Percentiles rank a stretch among this genome's conserved stretches.
Conservation (phyloP, 768 basidiomycete species). For the Galerina sulciceps region DNA sequence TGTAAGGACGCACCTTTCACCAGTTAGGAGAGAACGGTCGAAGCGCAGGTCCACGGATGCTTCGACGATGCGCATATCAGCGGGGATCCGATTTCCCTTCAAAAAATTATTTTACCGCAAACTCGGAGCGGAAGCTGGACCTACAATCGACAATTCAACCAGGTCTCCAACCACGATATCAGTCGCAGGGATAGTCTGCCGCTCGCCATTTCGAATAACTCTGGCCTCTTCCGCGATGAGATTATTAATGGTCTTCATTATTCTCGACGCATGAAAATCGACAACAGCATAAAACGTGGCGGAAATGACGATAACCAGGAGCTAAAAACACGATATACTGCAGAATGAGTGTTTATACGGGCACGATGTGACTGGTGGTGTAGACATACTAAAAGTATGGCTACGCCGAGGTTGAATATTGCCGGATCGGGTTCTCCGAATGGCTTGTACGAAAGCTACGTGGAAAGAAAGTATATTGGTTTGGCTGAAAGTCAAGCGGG, state of each 20-base stretch:
- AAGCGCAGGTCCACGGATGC: conserved; percentile 55
- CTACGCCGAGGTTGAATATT: conserved; percentile 54
- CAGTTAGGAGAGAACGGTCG: conserved; percentile 59
- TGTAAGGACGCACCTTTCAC: conserved; percentile 38
- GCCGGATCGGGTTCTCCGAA: conserved; percentile 45
- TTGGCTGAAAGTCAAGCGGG: neutral
- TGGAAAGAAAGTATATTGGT: conserved; percentile 4
- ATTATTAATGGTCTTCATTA: conserved; percentile 60
- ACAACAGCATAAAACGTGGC: conserved; percentile 53
- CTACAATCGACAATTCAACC: conserved; percentile 39
- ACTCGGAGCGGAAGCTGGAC: neutral
- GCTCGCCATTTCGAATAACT: conserved; percentile 53
- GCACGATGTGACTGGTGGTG: conserved; percentile 19
- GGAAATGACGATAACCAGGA: conserved; percentile 45
- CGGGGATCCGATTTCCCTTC: conserved; percentile 62
- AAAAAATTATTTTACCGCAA: conserved; percentile 17
- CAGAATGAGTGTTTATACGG: conserved; percentile 9
- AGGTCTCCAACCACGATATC: conserved; percentile 64
- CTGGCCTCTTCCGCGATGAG: conserved; percentile 64
- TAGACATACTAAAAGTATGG: conserved; percentile 47
- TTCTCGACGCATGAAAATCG: conserved; percentile 51
- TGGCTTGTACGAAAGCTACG: conserved; percentile 55
- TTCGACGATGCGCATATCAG: conserved; percentile 59
- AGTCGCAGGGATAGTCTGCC: conserved; percentile 51
- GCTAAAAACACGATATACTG: conserved; percentile 24